Evolutionary conservation across 2,329 filamentous ascomycete genomes (phyloP).

Genomic region (Xylaria sp.): DNA sequence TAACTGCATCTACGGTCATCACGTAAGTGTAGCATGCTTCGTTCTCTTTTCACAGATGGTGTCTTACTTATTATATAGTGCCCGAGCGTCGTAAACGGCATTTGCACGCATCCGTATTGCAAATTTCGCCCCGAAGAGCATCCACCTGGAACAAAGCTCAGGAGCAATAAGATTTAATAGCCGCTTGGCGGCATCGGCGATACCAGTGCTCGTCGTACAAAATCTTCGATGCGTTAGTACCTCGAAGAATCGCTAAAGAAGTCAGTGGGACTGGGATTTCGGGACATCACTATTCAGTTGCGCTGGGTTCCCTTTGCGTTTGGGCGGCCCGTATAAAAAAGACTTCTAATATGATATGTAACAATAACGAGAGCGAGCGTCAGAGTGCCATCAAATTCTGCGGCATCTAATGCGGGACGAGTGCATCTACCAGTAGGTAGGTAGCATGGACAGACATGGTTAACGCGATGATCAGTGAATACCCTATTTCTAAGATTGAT

Average conservation of each 20-base stretch:
- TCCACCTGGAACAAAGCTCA: conserved; percentile 67
- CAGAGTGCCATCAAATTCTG: conserved; percentile 7
- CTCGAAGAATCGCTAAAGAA: background rate
- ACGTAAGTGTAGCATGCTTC: conserved; percentile 56
- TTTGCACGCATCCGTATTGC: conserved; percentile 66
- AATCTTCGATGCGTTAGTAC: conserved; percentile 11
- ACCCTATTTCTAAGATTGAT: conserved; percentile 9
- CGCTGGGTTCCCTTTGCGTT: background rate
- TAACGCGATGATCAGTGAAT: conserved; percentile 29
- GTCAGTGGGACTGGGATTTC: background rate
- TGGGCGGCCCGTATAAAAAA: conserved; percentile 5
- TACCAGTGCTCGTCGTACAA: conserved; percentile 12
- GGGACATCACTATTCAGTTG: conserved; percentile 3
- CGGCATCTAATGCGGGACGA: background rate
- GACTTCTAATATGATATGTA: conserved; percentile 29
- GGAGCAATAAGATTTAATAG: conserved; percentile 37
- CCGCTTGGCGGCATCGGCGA: background rate
- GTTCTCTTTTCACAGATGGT: background rate
- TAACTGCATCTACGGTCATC: conserved; percentile 72
- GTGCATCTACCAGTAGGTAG: conserved; percentile 9
- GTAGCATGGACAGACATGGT: conserved; percentile 9
- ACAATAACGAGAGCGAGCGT: conserved; percentile 27
- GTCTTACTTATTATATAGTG: conserved; percentile 55
- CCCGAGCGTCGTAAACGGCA: conserved; percentile 62
- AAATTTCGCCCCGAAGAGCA: conserved; percentile 65